Base-by-base conservation (phyloP, 129 eudicot genomes). In the Cynara cardunculus region DNA sequence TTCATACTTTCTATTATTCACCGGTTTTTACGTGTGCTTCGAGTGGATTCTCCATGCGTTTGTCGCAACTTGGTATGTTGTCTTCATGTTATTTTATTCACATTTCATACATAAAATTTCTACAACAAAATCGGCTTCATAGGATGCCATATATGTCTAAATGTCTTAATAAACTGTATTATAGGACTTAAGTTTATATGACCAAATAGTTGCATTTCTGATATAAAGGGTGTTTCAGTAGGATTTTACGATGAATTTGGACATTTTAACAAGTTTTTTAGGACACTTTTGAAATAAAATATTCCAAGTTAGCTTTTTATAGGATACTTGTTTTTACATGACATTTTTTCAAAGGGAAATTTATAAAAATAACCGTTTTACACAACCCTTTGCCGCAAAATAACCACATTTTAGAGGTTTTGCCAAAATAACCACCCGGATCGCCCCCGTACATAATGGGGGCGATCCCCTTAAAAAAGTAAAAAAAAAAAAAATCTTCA, bases 1-100 rank as follows among this genome's bases (percentile, higher is more conserved):
- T 66, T 84, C 89, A 9, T 93, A 89, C 87, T 93, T 93, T 75
- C 56, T 93, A 65, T 76, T 91, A 53, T 83, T 79, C 87, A 93
- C 96, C 2, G 82, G 88, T 64, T 44, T 79, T 56, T 93, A 89
- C 74, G 98, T 93, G 77, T 74, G 87, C 75, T 89, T 90, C 67
- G 89, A 89, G 85, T 93, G 98, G 98, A 88, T 83, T 78, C 82
- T 91, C 32, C 98, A 91, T 85, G 90, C 92, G 72, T 83, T 49
- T 71, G 89, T 78, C 34, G 78, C 84, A 32, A 82, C 85, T 46
- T 89, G 96, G 96, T 90, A 86, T 75, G 81, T 18, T 62, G 6
- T 31, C 26, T 73, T 69, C 44, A 46, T 39, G 39, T 31, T 65
- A 16, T 44, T 77, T 8, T 56, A 2, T 61, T 31, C 27, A 9